Evolutionary conservation across 1,139 yeast species (phyloP), one percentile per base, ranked within the genome.

Genomic region (Nakaseomyces nivariensis): DNA sequence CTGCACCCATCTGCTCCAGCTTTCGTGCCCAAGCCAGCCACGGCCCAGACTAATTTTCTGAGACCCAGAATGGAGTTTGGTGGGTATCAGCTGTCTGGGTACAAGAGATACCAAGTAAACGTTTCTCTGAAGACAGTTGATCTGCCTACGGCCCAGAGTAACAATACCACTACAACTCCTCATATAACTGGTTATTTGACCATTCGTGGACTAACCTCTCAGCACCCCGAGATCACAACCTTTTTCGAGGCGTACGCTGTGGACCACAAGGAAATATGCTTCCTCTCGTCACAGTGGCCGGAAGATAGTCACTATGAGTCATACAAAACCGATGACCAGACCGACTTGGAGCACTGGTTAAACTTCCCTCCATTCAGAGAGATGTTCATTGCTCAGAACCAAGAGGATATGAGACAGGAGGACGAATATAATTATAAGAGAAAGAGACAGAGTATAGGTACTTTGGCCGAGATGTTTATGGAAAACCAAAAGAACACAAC

Each of bases 201-300:
- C 52, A 90, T 90, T 51, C 76, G 81, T 52, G 95, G 95, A 3
- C 72, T 90, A 47, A 87, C 96, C 0, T 82, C 78, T 51, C 75
- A 79, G 45, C 79, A 85, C 56, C 90, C 95, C 1, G 82, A 82
- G 55, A 81, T 90, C 54, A 79, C 87, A 11, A 90, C 97, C 0
- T 89, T 83, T 62, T 90, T 90, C 69, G 87, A 82, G 58, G 94
- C 90, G 4, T 96, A 86, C 62, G 85, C 89, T 55, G 79, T 89
- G 43, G 85, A 88, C 55, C 82, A 75, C 66, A 79, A 59, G 47
- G 67, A 54, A 10, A 51, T 69, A 52, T 73, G 75, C 38, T 78
- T 75, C 57, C 68, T 63, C 58, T 80, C 83, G 37, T 67, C 68
- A 43, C 71, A 66, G 50, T 69, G 62, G 70, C 67, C 54, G 57